Conservation (phyloP, 176 grass and related monocot species). For the Oryza glumipatula region DNA sequence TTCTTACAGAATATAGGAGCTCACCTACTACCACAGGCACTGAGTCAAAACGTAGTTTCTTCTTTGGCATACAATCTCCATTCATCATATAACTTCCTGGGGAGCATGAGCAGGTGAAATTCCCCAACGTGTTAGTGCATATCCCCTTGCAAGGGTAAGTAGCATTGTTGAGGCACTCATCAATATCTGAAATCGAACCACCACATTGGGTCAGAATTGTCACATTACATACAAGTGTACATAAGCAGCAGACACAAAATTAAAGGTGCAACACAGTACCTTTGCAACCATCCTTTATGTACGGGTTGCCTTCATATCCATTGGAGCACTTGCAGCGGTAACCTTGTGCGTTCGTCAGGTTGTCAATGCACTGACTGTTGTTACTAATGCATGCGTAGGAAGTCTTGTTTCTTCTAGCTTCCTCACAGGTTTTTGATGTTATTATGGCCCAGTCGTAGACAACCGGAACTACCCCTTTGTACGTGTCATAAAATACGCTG, state of each 20-base stretch:
- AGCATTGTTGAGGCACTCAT: not conserved
- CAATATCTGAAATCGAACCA: slow-evolving; percentile 19
- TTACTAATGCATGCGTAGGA: slow-evolving; percentile 14
- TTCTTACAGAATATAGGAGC: not conserved
- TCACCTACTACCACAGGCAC: not conserved
- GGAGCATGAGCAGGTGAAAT: not conserved
- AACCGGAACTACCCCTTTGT: not conserved
- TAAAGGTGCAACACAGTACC: not conserved
- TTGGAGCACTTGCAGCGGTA: slow-evolving; percentile 24
- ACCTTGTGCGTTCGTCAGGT: not conserved
- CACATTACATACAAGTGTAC: no score
- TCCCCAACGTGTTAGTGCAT: slow-evolving; percentile 6
- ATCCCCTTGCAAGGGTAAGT: not conserved
- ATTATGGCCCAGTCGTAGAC: slow-evolving; percentile 39
- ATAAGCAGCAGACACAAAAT: no score
- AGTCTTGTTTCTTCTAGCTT: not conserved
- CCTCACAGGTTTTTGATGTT: slow-evolving; percentile 6
- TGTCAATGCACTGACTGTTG: not conserved
- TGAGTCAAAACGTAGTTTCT: not conserved
- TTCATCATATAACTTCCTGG: not conserved
- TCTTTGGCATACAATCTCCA: not conserved
- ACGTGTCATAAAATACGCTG: not conserved
- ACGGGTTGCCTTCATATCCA: slow-evolving; percentile 34
- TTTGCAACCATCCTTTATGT: slow-evolving; percentile 23
- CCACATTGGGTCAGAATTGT: not conserved